Percentiles rank a stretch among this genome's conserved stretches.
These are phyloP conservation scores for Microdochium bolleyi DNA, from an alignment of 2,329 filamentous ascomycete genomes.

Conservation along the genomic window DNA sequence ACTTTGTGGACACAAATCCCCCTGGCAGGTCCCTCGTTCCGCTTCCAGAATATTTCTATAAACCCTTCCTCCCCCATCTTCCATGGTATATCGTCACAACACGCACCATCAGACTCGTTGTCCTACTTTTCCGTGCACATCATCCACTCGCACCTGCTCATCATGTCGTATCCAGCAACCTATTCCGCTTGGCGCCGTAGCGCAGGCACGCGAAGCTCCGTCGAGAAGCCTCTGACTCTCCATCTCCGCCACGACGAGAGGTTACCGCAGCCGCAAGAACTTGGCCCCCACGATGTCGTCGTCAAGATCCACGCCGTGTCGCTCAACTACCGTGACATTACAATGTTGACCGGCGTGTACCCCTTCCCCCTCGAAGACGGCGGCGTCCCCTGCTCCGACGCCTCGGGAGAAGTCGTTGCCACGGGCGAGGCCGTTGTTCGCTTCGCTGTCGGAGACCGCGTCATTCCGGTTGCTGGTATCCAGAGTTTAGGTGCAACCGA, in stretches of 20 bases:
- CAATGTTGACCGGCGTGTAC: conserved; percentile 16
- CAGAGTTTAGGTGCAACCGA: conserved; percentile 3
- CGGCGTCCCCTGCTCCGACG: conserved; percentile 13
- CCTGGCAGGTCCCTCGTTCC: no score
- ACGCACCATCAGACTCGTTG: no score
- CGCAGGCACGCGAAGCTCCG: no score
- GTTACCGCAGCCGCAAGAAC: not conserved
- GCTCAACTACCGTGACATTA: conserved; percentile 14
- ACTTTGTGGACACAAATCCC: no score
- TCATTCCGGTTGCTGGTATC: conserved; percentile 7
- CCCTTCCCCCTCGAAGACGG: conserved; percentile 3
- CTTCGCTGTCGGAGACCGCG: conserved; percentile 13
- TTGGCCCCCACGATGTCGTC: conserved; percentile 6
- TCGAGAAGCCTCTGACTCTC: conserved; percentile 14
- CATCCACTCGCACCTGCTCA: no score
- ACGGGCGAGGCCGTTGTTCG: conserved; percentile 9
- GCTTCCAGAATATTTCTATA: no score
- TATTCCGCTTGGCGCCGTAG: no score
- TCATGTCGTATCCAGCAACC: no score
- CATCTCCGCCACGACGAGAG: not conserved
- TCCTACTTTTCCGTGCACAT: no score
- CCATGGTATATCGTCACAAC: no score
- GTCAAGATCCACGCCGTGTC: conserved; percentile 11
- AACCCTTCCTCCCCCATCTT: no score
- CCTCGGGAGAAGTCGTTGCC: conserved; percentile 13